Evolutionary conservation across 148 eudicot species (phyloP), one percentile per base, ranked within the genome.

Genomic region (Rhododendron mucronatum): DNA sequence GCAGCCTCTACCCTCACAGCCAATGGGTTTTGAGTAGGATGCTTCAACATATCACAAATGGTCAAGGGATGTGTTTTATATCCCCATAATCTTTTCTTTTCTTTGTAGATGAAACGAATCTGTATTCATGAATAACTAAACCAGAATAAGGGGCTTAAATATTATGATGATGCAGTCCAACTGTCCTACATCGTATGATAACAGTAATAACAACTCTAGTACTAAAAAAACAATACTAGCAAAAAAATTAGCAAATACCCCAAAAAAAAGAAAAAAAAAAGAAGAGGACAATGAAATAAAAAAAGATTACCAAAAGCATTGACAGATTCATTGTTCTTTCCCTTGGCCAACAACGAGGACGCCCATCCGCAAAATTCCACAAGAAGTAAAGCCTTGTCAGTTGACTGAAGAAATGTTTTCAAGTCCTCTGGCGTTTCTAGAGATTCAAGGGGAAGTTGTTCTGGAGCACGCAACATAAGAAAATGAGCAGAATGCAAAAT

Each of bases 351-450:
- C 90, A 95, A 89, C 81, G 87, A 89, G 47, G 87, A 84, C 75
- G 97, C 90, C 99, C 99, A 96, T 67, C 97, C 99, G 85, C 99
- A 96, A 89, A 94, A 87, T 85, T 96, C 99, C 18, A 91, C 51
- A 79, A 96, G 96, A 84, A 95, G 87, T 61, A 96, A 82, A 84
- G 94, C 93, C 91, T 92, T 96, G 89, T 95, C 98, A 85, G 98
- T 91, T 88, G 99, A 95, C 83, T 90, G 88, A 86, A 94, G 89
- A 88, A 96, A 96, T 59, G 63, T 79, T 78, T 89, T 86, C 89
- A 96, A 86, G 77, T 92, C 96, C 88, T 92, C 92, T 7, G 89
- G 88, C 1, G 90, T 90, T 79, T 87, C 85, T 82, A 96, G 86
- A 90, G 44, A 87, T 86, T 86, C 89, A 55, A 96, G 91, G 81